These are phyloP conservation scores for Copromyces sp. DNA, from an alignment of 495 filamentous ascomycete genomes.

Conservation along the genomic window DNA sequence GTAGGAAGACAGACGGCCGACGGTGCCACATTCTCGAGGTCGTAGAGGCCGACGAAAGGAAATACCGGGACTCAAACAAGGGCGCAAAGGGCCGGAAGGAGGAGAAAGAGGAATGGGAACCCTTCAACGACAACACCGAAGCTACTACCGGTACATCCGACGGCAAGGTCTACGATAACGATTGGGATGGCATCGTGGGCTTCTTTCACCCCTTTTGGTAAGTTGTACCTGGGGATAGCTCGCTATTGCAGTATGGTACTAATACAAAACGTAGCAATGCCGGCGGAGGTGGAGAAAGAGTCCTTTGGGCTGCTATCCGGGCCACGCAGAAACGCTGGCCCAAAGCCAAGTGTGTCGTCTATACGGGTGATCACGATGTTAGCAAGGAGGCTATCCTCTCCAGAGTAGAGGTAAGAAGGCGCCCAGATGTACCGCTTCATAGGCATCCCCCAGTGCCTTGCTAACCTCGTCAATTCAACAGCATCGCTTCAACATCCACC, in stretches of 20 bases:
- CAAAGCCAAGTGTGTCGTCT: constrained; percentile 77
- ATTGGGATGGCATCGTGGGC: constrained; percentile 77
- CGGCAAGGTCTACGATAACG: constrained; percentile 39
- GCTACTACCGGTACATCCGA: constrained; percentile 37
- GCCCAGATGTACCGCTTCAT: neutral
- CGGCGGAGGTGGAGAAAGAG: constrained; percentile 89
- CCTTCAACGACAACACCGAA: constrained; percentile 42
- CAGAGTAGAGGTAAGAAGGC: constrained; percentile 52
- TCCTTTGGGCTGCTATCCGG: constrained; percentile 90
- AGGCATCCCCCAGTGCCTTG: neutral
- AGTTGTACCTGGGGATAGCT: constrained; percentile 9
- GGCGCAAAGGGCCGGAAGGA: constrained; percentile 19
- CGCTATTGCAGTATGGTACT: neutral
- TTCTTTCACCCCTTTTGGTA: constrained; percentile 98
- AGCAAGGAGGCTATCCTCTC: constrained; percentile 68
- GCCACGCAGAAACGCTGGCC: constrained; percentile 88
- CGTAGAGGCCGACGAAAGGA: constrained; percentile 50
- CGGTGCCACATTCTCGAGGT: constrained; percentile 51
- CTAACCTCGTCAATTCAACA: constrained; percentile 18
- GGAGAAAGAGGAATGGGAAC: constrained; percentile 46
- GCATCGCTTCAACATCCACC: constrained; percentile 83
- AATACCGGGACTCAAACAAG: constrained; percentile 26
- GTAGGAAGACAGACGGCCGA: constrained; percentile 53
- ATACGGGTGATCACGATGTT: constrained; percentile 87
- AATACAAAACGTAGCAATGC: constrained; percentile 56